Evolutionary conservation across 768 basidiomycete species (phyloP), one percentile per base, ranked within the genome.

Genomic region (Gloeophyllum trabeum): DNA sequence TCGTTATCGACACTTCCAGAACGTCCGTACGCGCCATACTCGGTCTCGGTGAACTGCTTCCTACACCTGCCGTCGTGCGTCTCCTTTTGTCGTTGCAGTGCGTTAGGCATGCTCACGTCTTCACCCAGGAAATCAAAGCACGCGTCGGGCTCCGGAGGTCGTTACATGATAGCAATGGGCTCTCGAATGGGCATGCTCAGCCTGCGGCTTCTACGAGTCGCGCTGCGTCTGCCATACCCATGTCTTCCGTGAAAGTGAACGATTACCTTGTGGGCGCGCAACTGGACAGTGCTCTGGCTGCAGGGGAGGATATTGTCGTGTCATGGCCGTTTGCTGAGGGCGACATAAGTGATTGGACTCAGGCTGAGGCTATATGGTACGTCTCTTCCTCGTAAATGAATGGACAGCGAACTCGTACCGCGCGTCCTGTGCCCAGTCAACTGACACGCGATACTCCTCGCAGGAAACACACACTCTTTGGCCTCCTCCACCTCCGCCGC

Each of bases 291-390:
- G 88, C 87, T 2, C 62, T 88, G 6, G 73, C 73, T 2, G 71
- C 75, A 2, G 84, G 78, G 3, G 79, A 87, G 44, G 83, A 89
- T 40, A 56, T 93, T 14, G 61, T 72, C 4, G 58, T 90, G 6
- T 88, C 76, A 23, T 89, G 85, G 84, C 91, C 92, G 2, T 86
- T 93, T 52, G 72, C 75, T 35, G 73, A 82, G 21, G 81, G 76
- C 3, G 71, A 76, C 50, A 65, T 93, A 44, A 67, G 62, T 13
- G 83, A 93, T 54, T 94, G 81, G 79, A 70, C 66, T 16, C 88
- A 89, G 49, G 84, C 87, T 14, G 91, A 94, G 57, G 92, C 89
- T 0, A 66, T 96, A 40, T 90, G 90, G 91, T 91, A 56, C 39
- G 14, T 25, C 38, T 25, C 19, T 18, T n/a, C 18, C n/a, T n/a